phyloP scores from a whole-genome alignment of 2,329 filamentous ascomycete genomes.

The Rosellinia necatrix region DNA sequence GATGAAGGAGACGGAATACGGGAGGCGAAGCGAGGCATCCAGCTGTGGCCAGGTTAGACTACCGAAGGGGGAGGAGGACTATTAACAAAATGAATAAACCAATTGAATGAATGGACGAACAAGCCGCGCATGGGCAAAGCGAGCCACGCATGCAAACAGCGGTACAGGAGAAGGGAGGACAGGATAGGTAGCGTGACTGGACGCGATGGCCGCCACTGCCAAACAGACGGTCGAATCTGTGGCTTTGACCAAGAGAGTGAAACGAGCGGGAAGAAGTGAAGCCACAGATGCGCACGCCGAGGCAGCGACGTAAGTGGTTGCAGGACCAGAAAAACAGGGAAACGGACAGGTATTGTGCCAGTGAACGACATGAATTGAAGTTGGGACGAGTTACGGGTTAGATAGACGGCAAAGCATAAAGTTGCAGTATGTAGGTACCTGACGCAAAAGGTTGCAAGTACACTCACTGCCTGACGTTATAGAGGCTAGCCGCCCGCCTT shows the following conservation, averaged over 20 bases:
- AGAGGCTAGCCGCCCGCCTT: too few relatives aligned
- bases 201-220: conserved; percentile 1
- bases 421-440: too few relatives aligned
- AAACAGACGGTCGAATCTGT: conserved; percentile 5
- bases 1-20: conserved; percentile 3
- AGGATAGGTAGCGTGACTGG: neutral
- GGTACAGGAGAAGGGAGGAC: conserved; percentile 6
- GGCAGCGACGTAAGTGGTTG: conserved; percentile 9
- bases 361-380: neutral
- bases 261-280: conserved; percentile 19
- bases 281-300: conserved; percentile 19
- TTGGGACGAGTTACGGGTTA: too few relatives aligned
- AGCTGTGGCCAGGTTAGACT: neutral
- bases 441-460: too few relatives aligned
- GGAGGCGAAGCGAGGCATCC: conserved; percentile 5
- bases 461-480: too few relatives aligned
- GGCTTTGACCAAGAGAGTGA: conserved; percentile 12
- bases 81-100: conserved; percentile 9
- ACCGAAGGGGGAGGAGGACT: neutral
- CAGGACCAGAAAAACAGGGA: conserved; percentile 14
- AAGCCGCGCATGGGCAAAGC: neutral
- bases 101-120: neutral
- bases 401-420: too few relatives aligned
- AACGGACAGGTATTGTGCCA: too few relatives aligned
- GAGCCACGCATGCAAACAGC: conserved; percentile 3